Evolutionary conservation across 2,329 filamentous ascomycete species (phyloP).

Genomic region (Gaeumannomyces tritici): DNA sequence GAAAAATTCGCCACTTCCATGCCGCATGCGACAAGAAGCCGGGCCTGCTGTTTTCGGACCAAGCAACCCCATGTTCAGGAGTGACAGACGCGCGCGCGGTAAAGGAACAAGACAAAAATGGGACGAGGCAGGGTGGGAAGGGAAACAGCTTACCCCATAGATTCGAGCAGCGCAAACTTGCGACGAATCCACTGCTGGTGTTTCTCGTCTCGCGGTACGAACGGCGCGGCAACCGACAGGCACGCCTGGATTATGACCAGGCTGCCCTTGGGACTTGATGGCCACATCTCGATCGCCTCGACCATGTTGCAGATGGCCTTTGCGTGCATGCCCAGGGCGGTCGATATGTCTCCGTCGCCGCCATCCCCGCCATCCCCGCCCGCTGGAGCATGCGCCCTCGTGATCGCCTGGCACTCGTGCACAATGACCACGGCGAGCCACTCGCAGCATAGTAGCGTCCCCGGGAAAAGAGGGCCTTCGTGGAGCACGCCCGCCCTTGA

Average conservation of each 20-base stretch:
- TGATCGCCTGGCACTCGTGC: slow-evolving; percentile 65
- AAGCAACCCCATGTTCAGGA: background rate
- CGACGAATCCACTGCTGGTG: slow-evolving; percentile 72
- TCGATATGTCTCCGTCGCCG: slow-evolving; percentile 1
- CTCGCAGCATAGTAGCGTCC: slow-evolving; percentile 67
- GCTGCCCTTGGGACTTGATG: slow-evolving; percentile 58
- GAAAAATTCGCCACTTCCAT: background rate
- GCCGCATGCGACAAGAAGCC: background rate
- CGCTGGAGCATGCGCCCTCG: slow-evolving; percentile 34
- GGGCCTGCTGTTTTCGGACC: too few relatives aligned
- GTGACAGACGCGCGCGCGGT: background rate
- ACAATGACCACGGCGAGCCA: slow-evolving; percentile 72
- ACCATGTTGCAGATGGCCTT: slow-evolving; percentile 68
- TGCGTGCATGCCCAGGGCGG: slow-evolving; percentile 52
- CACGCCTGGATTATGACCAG: slow-evolving; percentile 66
- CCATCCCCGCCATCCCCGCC: slow-evolving; percentile 19
- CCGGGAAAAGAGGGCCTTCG: slow-evolving; percentile 58
- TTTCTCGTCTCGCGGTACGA: slow-evolving; percentile 64
- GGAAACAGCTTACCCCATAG: slow-evolving; percentile 10
- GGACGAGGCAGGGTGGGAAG: background rate
- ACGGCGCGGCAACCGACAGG: slow-evolving; percentile 66
- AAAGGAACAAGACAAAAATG: background rate
- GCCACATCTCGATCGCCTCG: slow-evolving; percentile 67
- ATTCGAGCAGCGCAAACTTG: slow-evolving; percentile 70
- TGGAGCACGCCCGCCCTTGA: slow-evolving; percentile 63